Conservation (phyloP, 805 yeast genomes). For the Schwanniomyces pseudopolymorphus region DNA sequence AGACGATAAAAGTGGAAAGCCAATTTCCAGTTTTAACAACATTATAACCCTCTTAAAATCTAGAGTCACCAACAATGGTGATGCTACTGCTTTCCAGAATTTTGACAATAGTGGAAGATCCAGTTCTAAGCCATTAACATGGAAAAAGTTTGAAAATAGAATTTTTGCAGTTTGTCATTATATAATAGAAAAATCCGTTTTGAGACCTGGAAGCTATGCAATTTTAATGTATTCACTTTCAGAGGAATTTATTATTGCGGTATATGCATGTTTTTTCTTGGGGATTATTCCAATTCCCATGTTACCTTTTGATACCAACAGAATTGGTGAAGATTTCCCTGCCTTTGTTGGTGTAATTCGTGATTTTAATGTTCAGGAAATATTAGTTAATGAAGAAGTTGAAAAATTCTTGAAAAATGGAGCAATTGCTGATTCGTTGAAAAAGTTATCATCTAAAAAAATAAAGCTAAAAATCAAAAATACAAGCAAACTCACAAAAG, state of each 20-base stretch:
- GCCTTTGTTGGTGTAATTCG: constrained; percentile 64
- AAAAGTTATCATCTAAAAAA: constrained; percentile 39
- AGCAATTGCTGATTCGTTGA: constrained; percentile 58
- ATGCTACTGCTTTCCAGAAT: constrained; percentile 70
- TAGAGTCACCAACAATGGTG: constrained; percentile 72
- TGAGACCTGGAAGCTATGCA: constrained; percentile 70
- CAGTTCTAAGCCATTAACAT: constrained; percentile 44
- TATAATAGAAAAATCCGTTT: constrained; percentile 62
- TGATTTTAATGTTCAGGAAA: constrained; percentile 67
- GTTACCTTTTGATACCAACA: constrained; percentile 63
- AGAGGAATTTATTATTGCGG: constrained; percentile 80
- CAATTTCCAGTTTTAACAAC: constrained; percentile 67
- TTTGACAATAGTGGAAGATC: constrained; percentile 36
- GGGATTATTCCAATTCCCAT: constrained; percentile 80
- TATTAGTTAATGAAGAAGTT: constrained; percentile 76
- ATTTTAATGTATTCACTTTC: constrained; percentile 82
- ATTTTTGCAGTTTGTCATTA: constrained; percentile 74
- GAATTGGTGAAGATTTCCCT: constrained; percentile 71
- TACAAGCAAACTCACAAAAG: constrained; percentile 57
- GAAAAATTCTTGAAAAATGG: constrained; percentile 70
- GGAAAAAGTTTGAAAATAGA: constrained; percentile 80
- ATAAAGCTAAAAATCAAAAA: constrained; percentile 57
- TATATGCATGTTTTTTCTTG: constrained; percentile 81
- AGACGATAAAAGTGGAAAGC: constrained; percentile 77
- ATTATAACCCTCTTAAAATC: constrained; percentile 76